Evolutionary conservation across 257 asterid genomes (phyloP), one percentile per base, ranked within the genome.

Genomic region (Hygrophila difformis): DNA sequence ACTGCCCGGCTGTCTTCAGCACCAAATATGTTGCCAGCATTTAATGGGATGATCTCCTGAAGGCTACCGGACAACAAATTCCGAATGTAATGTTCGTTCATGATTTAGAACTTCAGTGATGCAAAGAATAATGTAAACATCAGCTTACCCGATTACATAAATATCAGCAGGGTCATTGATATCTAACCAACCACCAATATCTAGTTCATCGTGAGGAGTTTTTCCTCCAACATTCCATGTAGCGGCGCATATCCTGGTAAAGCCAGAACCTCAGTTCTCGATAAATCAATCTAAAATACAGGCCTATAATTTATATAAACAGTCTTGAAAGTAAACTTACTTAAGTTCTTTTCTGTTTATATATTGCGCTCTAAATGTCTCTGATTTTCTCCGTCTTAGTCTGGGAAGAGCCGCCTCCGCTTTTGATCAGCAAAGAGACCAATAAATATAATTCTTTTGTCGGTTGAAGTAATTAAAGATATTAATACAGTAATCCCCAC

Each of bases 11-110:
- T 76, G 57, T 91, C 97, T 63, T 91, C 97, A 63, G 97, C 81
- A 22, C 97, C 97, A 54, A 91, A 81, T 55, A 91, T 73, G 51
- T 91, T 91, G 10, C 94, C 94, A 53, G 99, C 94, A 72, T 86
- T 83, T 60, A 91, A 65, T 44, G 99, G 99, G 43, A 91, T 81
- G 58, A 86, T 68, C 79, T 91, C 99, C 87, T 91, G 99, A 65
- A 91, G 67, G 49, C 99, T 91, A 67, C 24, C n/a, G 55, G 55
- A 63, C 34, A 64, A 10, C 55, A 35, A 28, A 51, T 10, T 1
- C 3, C 31, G 12, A 24, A 17, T 24, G n/a, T 18, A 26, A 33
- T 33, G 37, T 5, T 14, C 41, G 6, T 39, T 17, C 44, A 10
- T 18, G 35, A 12, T 17, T 13, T 51, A n/a, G 31, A 26, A 38